phyloP scores from a whole-genome alignment of 805 yeast genomes.

The Candida fluviatilis region DNA sequence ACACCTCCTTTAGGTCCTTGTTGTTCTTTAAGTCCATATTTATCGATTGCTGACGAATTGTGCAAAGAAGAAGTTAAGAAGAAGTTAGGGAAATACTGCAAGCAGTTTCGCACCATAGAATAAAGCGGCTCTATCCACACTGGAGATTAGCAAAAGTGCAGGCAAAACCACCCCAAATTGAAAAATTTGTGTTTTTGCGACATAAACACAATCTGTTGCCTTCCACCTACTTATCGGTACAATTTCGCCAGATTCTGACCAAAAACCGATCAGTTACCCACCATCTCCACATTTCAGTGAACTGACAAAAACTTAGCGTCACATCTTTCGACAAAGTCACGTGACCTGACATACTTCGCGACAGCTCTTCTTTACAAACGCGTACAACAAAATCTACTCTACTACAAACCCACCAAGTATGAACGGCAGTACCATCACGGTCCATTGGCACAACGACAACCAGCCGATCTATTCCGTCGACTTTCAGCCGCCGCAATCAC shows the following conservation, averaged over 20 bases:
- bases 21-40: constrained; percentile 12
- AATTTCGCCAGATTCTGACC: too few species aligned
- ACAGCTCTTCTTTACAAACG: constrained; percentile 1
- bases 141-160: not conserved
- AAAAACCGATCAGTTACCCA: too few species aligned
- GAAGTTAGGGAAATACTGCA: too few species aligned
- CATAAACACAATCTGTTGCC: too few species aligned
- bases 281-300: too few species aligned
- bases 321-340: too few species aligned
- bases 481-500: constrained; percentile 45
- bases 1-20: constrained; percentile 10
- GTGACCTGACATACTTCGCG: too few species aligned
- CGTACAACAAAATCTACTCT: not conserved
- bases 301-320: too few species aligned
- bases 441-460: constrained; percentile 73
- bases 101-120: not conserved
- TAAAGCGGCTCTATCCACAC: not conserved
- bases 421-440: constrained; percentile 46
- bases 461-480: constrained; percentile 69
- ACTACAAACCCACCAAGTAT: constrained; percentile 11
- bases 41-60: not conserved
- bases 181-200: not conserved
- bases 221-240: too few species aligned
- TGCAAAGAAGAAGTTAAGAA: not conserved
- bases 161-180: not conserved